phyloP scores from a whole-genome alignment of 345 rosid species.

The Pistacia integerrima region DNA sequence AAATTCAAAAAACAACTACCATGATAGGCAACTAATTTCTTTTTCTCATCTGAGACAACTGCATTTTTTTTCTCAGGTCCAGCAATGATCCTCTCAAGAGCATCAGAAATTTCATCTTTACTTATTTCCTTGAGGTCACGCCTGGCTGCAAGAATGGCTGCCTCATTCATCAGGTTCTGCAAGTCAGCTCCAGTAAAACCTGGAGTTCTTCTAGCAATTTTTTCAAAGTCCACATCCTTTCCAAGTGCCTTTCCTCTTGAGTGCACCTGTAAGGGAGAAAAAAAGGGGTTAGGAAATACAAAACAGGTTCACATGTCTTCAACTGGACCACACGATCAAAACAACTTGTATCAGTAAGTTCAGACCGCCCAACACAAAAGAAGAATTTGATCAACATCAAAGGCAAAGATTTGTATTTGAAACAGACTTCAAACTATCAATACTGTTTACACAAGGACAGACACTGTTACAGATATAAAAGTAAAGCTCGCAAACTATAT shows the following conservation, averaged over 20 bases:
- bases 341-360: not conserved
- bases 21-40: slow-evolving; percentile 89
- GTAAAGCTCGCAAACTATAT: not conserved
- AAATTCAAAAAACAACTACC: slow-evolving; percentile 37
- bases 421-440: slow-evolving; percentile 1
- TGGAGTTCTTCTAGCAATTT: slow-evolving; percentile 91
- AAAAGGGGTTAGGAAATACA: not conserved
- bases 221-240: slow-evolving; percentile 94
- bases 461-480: not conserved
- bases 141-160: slow-evolving; percentile 96
- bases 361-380: no score
- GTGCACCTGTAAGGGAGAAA: slow-evolving; percentile 61
- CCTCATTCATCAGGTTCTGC: slow-evolving; percentile 98
- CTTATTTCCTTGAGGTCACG: slow-evolving; percentile 97
- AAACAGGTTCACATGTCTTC: not conserved
- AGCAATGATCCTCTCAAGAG: slow-evolving; percentile 95
- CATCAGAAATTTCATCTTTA: slow-evolving; percentile 97
- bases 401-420: not conserved
- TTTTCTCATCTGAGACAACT: slow-evolving; percentile 91
- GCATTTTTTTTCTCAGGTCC: slow-evolving; percentile 99
- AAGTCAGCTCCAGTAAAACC: slow-evolving; percentile 97
- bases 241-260: slow-evolving; percentile 97
- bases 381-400: no score
- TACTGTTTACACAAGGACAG: not conserved
- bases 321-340: not conserved